Percentiles rank a stretch among this genome's conserved stretches.
Evolutionary conservation across 2,329 filamentous ascomycete species (phyloP).

Genomic region (Trichoderma sp.): DNA sequence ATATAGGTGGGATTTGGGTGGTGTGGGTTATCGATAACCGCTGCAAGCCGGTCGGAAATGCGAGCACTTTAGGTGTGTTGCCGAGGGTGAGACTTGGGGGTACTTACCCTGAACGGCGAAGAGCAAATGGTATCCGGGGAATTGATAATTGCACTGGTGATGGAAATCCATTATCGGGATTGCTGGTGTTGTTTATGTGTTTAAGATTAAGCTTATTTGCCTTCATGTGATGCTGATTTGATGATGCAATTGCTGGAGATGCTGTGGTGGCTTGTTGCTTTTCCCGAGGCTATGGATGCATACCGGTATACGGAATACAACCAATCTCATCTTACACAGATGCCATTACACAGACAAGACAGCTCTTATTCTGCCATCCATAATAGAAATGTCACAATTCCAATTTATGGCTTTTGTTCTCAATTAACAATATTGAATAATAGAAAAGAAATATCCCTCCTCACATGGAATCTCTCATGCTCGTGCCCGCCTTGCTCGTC

Average conservation of each 20-base stretch:
- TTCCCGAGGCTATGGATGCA: neutral
- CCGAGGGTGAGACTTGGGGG: neutral
- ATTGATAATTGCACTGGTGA: too few species aligned
- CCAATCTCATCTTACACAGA: neutral
- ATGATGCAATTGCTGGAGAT: neutral
- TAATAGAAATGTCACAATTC: neutral
- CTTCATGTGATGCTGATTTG: neutral
- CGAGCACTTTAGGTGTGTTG: slow-evolving; percentile 10
- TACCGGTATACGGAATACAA: neutral
- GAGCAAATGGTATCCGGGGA: neutral
- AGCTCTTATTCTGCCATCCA: neutral
- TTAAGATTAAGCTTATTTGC: neutral
- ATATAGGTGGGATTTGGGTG: neutral
- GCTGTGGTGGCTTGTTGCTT: neutral
- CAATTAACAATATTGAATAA: neutral
- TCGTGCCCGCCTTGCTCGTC: slow-evolving; percentile 50
- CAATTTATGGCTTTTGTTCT: neutral
- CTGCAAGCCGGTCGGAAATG: slow-evolving; percentile 12
- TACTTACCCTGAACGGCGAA: neutral
- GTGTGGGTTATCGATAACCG: slow-evolving; percentile 17
- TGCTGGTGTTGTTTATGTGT: neutral
- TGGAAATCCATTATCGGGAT: neutral
- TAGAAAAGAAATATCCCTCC: too few species aligned
- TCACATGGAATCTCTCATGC: slow-evolving; percentile 38
- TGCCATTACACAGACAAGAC: neutral